Evolutionary conservation across 2,329 filamentous ascomycete species (phyloP), one percentile per base, ranked within the genome.

Genomic region (Oidium heveae): DNA sequence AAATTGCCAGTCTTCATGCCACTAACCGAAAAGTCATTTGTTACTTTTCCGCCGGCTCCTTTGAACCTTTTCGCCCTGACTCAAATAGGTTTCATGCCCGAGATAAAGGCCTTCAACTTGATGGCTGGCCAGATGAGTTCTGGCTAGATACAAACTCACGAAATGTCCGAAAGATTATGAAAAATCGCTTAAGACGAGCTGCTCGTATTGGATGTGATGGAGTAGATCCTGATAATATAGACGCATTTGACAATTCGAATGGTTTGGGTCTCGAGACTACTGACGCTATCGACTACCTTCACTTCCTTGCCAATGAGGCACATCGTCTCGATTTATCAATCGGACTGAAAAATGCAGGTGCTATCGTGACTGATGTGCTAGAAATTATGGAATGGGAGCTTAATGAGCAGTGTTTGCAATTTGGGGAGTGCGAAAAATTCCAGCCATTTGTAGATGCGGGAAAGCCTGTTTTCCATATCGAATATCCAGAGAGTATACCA

Each of bases 391-490:
- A 82, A 61, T 86, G 80, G 67, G 73, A 71, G 8, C 79, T 86
- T 59, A 82, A 84, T 65, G 82, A 86, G 69, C 74, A 84, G 66
- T 85, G 82, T 63, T 70, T 73, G 15, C 61, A 80, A 63, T 76
- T 74, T 59, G 58, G 66, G 4, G 79, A 84, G 63, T 84, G 80
- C 62, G 66, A 68, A 34, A 71, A 66, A 1, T 84, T 78, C 62
- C 64, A 67, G 1, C 66, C 72, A 5, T 84, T 84, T 61, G 72
- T 80, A 55, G 60, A 71, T 12, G 73, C 72, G 7, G 70, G 71
- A 33, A 84, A 84, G 65, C 80, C 81, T 2, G 80, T 85, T 33
- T 84, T 85, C 63, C 76, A 84, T 63, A 82, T 85, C 58, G 82
- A 85, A 67, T 85, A 85, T 62, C 78, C 79, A 2, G 68, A 73